Evolutionary conservation across 148 eudicot genomes (phyloP).

Genomic region (Fagopyrum homotropicum): DNA sequence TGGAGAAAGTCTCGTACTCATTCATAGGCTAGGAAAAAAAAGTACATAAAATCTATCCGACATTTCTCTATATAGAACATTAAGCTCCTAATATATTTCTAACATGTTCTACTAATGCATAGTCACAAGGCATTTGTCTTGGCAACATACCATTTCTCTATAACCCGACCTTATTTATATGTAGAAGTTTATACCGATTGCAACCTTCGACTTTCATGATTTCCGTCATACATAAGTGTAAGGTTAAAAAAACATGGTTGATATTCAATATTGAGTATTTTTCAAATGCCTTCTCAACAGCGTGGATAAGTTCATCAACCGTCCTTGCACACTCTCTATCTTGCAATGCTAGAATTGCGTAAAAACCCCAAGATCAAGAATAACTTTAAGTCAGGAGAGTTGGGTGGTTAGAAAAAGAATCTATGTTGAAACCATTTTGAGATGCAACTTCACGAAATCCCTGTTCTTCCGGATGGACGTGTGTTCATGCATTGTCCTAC

Average conservation of each 20-base stretch:
- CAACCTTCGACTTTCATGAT: background rate
- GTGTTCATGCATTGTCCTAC: constrained; percentile 17
- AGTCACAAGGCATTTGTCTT: background rate
- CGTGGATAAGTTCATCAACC: constrained; percentile 8
- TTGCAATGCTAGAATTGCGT: constrained; percentile 7
- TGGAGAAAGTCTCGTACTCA: no score
- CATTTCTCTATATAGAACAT: no score
- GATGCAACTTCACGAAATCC: background rate
- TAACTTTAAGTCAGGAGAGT: constrained; percentile 12
- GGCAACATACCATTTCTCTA: background rate
- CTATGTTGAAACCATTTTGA: constrained; percentile 5
- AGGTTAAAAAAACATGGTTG: background rate
- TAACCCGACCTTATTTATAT: background rate
- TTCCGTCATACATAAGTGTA: background rate
- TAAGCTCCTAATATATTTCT: no score
- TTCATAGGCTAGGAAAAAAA: no score
- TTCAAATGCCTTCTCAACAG: constrained; percentile 3
- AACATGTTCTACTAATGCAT: no score
- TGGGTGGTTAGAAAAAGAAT: constrained; percentile 14
- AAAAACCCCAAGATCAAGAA: constrained; percentile 20
- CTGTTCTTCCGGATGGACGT: constrained; percentile 1
- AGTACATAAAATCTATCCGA: no score
- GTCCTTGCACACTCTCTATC: background rate
- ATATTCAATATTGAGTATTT: background rate
- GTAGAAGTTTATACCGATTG: constrained; percentile 8